A percentile compares a stretch with the other conserved stretches of the same genome.
Evolutionary conservation across 192 early-diverging fungal species (phyloP).

Genomic region (Geosiphon pyriformis): DNA sequence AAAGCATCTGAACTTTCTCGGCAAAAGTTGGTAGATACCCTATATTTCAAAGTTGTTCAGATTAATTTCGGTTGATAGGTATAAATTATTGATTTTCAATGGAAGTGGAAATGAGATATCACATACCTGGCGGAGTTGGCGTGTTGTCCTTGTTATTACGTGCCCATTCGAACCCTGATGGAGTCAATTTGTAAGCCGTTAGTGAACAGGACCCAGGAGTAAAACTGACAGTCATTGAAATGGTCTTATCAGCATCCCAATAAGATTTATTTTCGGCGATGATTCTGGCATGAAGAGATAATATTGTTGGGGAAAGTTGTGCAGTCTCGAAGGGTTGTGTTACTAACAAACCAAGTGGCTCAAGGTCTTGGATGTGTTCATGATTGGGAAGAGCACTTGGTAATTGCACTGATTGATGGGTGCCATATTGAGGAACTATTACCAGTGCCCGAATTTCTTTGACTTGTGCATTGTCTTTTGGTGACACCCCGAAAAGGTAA

Average conservation of each 20-base stretch:
- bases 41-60: too few species aligned
- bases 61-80: too few species aligned
- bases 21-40: conserved; percentile 86
- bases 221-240: conserved; percentile 92
- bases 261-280: conserved; percentile 74
- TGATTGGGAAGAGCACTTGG: conserved; percentile 86
- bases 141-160: conserved; percentile 85
- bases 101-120: not conserved
- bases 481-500: conserved; percentile 90
- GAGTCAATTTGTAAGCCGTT: conserved; percentile 92
- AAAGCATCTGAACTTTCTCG: conserved; percentile 95
- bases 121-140: conserved; percentile 58
- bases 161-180: conserved; percentile 97
- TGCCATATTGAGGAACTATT: conserved; percentile 98
- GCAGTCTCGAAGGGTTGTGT: conserved; percentile 92
- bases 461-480: conserved; percentile 83
- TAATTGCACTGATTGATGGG: conserved; percentile 89
- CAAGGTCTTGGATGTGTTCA: conserved; percentile 85
- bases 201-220: conserved; percentile 97
- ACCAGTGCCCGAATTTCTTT: conserved; percentile 94
- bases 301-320: conserved; percentile 86
- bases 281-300: conserved; percentile 84
- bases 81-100: too few species aligned
- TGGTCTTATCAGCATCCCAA: conserved; percentile 95
- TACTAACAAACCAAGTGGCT: conserved; percentile 97